Percentiles rank a stretch among this genome's conserved stretches.
phyloP scores from a whole-genome alignment of 345 rosid species.

The Heritiera fomes region DNA sequence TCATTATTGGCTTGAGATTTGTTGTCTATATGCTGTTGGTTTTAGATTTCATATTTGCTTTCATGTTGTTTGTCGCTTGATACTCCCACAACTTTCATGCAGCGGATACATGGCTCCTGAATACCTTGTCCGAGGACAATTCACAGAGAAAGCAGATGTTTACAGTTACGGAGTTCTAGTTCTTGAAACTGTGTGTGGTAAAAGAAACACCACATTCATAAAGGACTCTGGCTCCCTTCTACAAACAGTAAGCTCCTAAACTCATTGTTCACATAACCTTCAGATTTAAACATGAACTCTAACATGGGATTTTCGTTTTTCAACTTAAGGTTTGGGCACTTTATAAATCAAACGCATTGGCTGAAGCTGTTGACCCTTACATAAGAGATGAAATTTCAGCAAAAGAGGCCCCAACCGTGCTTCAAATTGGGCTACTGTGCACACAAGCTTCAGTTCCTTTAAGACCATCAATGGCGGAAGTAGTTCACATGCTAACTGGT shows the following conservation, averaged over 20 bases:
- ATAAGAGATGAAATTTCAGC: slow-evolving; percentile 32
- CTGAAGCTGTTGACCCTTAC: slow-evolving; percentile 38
- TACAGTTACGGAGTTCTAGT: slow-evolving; percentile 52
- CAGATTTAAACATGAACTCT: background rate
- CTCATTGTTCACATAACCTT: background rate
- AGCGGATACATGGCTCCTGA: slow-evolving; percentile 70
- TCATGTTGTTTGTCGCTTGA: no score
- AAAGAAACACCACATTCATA: slow-evolving; percentile 36
- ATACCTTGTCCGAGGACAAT: slow-evolving; percentile 51
- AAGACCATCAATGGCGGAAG: slow-evolving; percentile 55
- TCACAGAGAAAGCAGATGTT: slow-evolving; percentile 57
- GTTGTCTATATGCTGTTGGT: no score
- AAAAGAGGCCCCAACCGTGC: slow-evolving; percentile 34
- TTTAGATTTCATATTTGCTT: no score
- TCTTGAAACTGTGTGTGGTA: slow-evolving; percentile 48
- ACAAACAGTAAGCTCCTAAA: slow-evolving; percentile 36
- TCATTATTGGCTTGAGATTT: no score
- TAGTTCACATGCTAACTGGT: slow-evolving; percentile 35
- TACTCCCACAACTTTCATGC: background rate
- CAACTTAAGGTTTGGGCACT: slow-evolving; percentile 49
- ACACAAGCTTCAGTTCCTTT: slow-evolving; percentile 44
- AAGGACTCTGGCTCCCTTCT: slow-evolving; percentile 41
- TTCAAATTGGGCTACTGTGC: slow-evolving; percentile 53
- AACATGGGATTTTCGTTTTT: background rate
- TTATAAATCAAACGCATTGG: slow-evolving; percentile 38